Conservation (phyloP, 108 stramenopile species). For the Cyclotella kingstonii region DNA sequence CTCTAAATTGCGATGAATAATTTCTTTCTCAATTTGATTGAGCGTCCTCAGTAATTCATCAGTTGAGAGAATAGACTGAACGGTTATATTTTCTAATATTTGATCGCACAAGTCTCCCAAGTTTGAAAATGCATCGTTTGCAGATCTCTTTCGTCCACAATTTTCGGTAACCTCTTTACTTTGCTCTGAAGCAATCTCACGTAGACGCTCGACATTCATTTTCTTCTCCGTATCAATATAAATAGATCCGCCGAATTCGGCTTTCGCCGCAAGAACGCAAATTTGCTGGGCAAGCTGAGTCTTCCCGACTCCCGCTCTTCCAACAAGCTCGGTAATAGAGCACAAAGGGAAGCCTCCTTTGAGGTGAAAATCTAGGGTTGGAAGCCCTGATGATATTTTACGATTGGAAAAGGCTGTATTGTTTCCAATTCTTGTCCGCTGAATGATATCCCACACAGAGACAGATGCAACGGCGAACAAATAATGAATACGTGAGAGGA, state of each 20-base stretch:
- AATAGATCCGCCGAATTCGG: conserved; percentile 51
- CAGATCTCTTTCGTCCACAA: background rate
- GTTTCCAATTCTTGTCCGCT: background rate
- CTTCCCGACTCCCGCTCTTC: conserved; percentile 76
- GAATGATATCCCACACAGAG: conserved; percentile 39
- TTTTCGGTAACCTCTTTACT: background rate
- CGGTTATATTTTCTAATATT: conserved; percentile 66
- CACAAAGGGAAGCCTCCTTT: conserved; percentile 65
- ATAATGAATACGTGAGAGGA: conserved; percentile 43
- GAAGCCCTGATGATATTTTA: conserved; percentile 58
- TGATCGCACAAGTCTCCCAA: conserved; percentile 14
- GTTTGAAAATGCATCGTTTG: background rate
- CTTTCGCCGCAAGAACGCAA: conserved; percentile 58
- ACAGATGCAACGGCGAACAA: conserved; percentile 43
- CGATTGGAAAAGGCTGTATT: background rate
- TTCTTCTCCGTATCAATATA: conserved; percentile 85
- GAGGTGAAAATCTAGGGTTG: conserved; percentile 55
- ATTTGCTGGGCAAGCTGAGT: conserved; percentile 79
- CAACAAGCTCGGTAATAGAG: conserved; percentile 71
- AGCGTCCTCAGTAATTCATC: conserved; percentile 55
- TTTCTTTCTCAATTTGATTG: conserved; percentile 55
- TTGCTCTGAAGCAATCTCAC: conserved; percentile 54
- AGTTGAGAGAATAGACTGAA: conserved; percentile 53
- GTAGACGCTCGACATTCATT: conserved; percentile 57
- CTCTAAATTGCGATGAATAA: conserved; percentile 54